These are phyloP conservation scores for Kwoniella europaea DNA, from an alignment of 768 basidiomycete genomes.

Conservation along the genomic window DNA sequence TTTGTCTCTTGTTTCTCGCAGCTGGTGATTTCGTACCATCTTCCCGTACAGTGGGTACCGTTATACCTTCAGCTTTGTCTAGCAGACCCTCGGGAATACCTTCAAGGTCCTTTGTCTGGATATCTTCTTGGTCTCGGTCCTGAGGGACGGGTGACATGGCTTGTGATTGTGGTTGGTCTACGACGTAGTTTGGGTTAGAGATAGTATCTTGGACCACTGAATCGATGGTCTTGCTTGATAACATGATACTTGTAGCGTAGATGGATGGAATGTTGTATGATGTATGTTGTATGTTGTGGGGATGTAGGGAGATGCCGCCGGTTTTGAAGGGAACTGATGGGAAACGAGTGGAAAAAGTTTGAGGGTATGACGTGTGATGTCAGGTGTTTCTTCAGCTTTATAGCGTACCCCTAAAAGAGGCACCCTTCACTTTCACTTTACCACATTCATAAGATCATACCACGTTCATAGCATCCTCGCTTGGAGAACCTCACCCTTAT, in stretches of 20 bases:
- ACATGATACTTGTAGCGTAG: constrained; percentile 10
- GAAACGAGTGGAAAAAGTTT: background rate
- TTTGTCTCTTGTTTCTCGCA: constrained; percentile 55
- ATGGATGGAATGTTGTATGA: background rate
- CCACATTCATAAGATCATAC: no score
- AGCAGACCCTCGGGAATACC: constrained; percentile 34
- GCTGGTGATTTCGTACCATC: background rate
- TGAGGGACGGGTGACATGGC: constrained; percentile 23
- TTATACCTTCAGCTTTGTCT: constrained; percentile 24
- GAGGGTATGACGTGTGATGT: background rate
- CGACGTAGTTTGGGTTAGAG: constrained; percentile 34
- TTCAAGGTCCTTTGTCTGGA: constrained; percentile 31
- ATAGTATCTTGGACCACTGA: constrained; percentile 27
- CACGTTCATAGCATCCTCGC: no score
- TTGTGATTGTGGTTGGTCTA: constrained; percentile 30
- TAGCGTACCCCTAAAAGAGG: background rate
- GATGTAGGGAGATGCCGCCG: background rate
- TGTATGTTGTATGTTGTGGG: background rate
- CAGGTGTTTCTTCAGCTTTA: background rate
- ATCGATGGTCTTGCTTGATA: constrained; percentile 28
- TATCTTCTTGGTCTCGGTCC: background rate
- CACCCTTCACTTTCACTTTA: background rate
- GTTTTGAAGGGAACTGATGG: background rate
- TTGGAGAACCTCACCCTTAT: no score
- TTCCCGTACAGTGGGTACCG: background rate